Percentiles rank a stretch among this genome's conserved stretches.
Conservation (phyloP, 1,284 basidiomycete species). For the Cryptococcus sp. region DNA sequence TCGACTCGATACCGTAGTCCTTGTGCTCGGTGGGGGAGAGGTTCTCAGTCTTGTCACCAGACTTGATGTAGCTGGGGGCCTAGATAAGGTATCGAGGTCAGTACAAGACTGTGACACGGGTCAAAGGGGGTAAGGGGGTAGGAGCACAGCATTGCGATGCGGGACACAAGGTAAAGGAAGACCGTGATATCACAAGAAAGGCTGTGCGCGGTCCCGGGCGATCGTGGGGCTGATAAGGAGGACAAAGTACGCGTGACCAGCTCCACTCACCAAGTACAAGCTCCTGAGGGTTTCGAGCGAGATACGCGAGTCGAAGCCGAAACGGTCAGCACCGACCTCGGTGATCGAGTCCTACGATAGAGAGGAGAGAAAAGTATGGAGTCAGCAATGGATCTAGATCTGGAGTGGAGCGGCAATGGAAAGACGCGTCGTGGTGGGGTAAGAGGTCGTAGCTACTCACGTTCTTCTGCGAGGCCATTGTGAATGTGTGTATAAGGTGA, state of each 20-base stretch:
- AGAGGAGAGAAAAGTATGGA: too few species aligned
- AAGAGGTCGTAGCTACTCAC: constrained; percentile 3
- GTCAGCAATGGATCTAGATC: not conserved
- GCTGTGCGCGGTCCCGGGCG: too few species aligned
- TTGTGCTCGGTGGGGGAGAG: constrained; percentile 51
- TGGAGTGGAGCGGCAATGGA: not conserved
- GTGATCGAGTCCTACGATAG: constrained; percentile 23
- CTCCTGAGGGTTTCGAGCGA: constrained; percentile 74
- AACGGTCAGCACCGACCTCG: constrained; percentile 75
- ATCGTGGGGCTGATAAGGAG: too few species aligned
- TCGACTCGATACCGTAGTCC: constrained; percentile 76
- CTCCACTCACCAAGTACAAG: constrained; percentile 75
- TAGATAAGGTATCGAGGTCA: constrained; percentile 9
- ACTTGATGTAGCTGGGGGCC: constrained; percentile 52
- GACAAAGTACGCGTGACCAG: not conserved
- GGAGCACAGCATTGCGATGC: too few species aligned
- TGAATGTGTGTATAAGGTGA: constrained; percentile 4
- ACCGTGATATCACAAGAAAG: too few species aligned
- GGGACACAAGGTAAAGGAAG: too few species aligned
- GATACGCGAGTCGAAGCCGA: constrained; percentile 85
- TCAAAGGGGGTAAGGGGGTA: too few species aligned
- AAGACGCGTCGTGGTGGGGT: not conserved
- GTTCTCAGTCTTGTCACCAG: constrained; percentile 62
- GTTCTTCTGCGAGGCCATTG: constrained; percentile 13
- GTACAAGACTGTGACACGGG: not conserved